Base-by-base conservation (phyloP, 768 basidiomycete genomes). In the Nidularia sp. region DNA sequence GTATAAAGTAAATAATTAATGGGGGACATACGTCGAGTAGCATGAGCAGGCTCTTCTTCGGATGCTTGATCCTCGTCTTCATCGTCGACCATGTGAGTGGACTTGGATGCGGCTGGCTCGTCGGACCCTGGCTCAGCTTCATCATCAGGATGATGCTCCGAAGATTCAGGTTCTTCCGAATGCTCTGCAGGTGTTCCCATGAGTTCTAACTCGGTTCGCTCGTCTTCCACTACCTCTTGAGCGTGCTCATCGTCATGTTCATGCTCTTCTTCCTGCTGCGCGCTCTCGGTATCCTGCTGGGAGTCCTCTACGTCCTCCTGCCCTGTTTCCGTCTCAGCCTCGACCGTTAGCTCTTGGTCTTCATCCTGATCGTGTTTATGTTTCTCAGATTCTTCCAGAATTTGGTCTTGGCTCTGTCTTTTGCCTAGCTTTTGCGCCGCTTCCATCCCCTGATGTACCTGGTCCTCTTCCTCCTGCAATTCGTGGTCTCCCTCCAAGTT, bases 1-100 rank as follows among this genome's bases (percentile, higher is more conserved):
- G 8, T 9, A 50, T 1, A 29, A 1, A n/a, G 45, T 39, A n/a
- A 45, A 41, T 29, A 36, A 39, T 12, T 50, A 9, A 52, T 41
- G 7, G 45, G 52, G 10, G 43, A 59, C 69, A 47, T 61, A 75
- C 73, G 70, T 53, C 72, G 63, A 5, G 65, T 66, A 29, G 57
- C 59, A 50, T 67, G 69, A 7, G 62, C 58, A 25, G 67, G 67
- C 43, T 72, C 72, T 49, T 70, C 68, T 22, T 62, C 67, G 22
- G 70, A 68, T 12, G 62, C 57, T 12, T 55, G 54, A 22, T 52
- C 62, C 18, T 64, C 62, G 3, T 62, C n/a, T n/a, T n/a, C n/a
- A n/a, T n/a, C n/a, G n/a, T n/a, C n/a, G n/a, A n/a, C n/a, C n/a
- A n/a, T n/a, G n/a, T n/a, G n/a, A n/a, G n/a, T n/a, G n/a, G n/a